Evolutionary conservation across 2,329 filamentous ascomycete genomes (phyloP).

Genomic region (Colletotrichum cuscutae): DNA sequence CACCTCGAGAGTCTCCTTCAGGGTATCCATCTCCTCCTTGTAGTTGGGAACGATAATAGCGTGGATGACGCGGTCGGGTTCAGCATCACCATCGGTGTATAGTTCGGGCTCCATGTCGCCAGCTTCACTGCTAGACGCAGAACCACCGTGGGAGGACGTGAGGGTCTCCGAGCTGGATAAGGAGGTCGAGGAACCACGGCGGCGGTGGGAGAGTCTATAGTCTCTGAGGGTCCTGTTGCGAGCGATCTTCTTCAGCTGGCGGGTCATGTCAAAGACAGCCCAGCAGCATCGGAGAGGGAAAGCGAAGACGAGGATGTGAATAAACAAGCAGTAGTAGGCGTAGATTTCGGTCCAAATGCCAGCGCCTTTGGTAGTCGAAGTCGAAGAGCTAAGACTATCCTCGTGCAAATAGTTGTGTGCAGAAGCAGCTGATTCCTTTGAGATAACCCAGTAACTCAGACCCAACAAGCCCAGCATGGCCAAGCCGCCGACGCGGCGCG

Average conservation of each 20-base stretch:
- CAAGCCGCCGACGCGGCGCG: constrained; percentile 64
- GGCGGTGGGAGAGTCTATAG: constrained; percentile 57
- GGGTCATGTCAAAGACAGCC: constrained; percentile 68
- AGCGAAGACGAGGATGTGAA: constrained; percentile 71
- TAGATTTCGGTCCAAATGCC: constrained; percentile 65
- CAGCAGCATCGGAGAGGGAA: constrained; percentile 73
- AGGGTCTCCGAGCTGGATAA: constrained; percentile 67
- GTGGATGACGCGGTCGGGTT: constrained; percentile 64
- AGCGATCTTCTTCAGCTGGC: constrained; percentile 57
- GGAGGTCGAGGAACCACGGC: constrained; percentile 64
- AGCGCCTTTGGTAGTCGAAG: constrained; percentile 50
- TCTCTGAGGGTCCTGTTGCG: constrained; percentile 58
- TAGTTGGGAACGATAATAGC: constrained; percentile 79
- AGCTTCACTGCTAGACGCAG: constrained; percentile 60
- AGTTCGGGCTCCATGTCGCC: constrained; percentile 61
- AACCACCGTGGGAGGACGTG: constrained; percentile 57
- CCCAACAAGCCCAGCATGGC: constrained; percentile 60
- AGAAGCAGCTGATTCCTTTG: constrained; percentile 56
- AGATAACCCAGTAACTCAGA: constrained; percentile 67
- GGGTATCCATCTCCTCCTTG: constrained; percentile 76
- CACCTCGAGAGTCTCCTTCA: constrained; percentile 75
- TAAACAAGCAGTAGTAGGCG: constrained; percentile 72
- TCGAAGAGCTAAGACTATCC: constrained; percentile 46
- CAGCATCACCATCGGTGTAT: constrained; percentile 55
- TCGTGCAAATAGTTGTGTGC: constrained; percentile 54